Evolutionary conservation across 1,139 yeast species (phyloP).

Genomic region (Scheffersomyces parashehatae): DNA sequence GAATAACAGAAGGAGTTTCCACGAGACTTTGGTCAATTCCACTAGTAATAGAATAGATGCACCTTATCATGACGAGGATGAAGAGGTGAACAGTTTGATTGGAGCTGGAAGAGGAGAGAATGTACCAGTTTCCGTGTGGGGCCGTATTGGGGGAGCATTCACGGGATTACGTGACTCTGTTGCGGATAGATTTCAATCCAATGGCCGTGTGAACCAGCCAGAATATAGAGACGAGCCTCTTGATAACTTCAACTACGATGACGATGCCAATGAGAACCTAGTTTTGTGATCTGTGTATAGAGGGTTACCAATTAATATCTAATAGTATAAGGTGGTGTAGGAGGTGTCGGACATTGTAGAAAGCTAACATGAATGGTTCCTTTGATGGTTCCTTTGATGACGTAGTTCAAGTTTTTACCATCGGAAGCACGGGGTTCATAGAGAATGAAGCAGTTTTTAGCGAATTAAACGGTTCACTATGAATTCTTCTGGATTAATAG

Average conservation of each 20-base stretch:
- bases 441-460: too few species aligned
- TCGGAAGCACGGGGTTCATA: too few species aligned
- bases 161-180: conserved; percentile 21
- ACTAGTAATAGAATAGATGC: neutral
- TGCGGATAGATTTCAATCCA: conserved; percentile 11
- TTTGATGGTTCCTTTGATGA: too few species aligned
- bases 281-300: conserved; percentile 12
- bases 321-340: neutral
- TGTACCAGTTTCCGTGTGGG: conserved; percentile 16
- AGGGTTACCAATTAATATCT: neutral
- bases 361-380: too few species aligned
- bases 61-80: conserved; percentile 3
- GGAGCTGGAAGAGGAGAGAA: too few species aligned
- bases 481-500: too few species aligned
- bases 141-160: conserved; percentile 27
- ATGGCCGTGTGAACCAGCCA: conserved; percentile 3
- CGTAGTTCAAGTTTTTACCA: too few species aligned
- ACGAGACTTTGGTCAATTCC: conserved; percentile 17
- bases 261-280: conserved; percentile 31
- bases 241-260: conserved; percentile 29
- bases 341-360: too few species aligned
- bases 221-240: conserved; percentile 18
- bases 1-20: conserved; percentile 28
- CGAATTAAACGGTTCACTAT: too few species aligned
- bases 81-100: conserved; percentile 1